These are phyloP conservation scores for Phytophthora vignae DNA, from an alignment of 352 stramenopile species.

Conservation along the genomic window DNA sequence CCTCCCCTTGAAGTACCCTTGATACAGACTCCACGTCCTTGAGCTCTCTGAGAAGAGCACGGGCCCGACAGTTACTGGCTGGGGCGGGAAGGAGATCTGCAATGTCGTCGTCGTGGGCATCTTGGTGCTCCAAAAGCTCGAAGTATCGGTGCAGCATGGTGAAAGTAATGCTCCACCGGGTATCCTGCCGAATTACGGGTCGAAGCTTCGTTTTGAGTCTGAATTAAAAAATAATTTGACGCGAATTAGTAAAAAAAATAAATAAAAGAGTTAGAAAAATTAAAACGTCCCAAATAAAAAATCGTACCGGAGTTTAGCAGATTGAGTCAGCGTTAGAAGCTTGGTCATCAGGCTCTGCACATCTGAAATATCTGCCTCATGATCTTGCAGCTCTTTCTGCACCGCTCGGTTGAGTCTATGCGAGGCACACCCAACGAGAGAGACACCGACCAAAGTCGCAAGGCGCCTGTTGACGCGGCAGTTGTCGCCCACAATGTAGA, in stretches of 20 bases:
- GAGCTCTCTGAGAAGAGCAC: not conserved
- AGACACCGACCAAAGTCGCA: no score
- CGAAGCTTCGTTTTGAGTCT: no score
- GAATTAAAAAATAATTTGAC: no score
- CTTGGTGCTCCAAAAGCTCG: not conserved
- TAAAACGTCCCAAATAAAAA: no score
- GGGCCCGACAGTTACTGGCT: not conserved
- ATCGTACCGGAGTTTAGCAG: not conserved
- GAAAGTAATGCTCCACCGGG: no score
- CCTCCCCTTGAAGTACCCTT: not conserved
- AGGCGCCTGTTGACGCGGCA: no score
- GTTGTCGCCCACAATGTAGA: no score
- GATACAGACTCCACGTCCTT: not conserved
- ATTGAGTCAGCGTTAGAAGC: not conserved
- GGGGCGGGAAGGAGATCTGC: not conserved
- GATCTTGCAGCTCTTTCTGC: not conserved
- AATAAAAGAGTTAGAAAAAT: no score
- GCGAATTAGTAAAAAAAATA: no score
- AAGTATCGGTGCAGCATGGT: not conserved
- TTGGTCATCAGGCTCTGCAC: not conserved
- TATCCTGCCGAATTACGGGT: no score
- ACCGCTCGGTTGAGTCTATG: slow-evolving; percentile 4
- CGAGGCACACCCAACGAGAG: not conserved
- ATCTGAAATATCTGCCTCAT: not conserved
- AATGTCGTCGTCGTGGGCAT: not conserved